phyloP scores from a whole-genome alignment of 305 asterid species.

The Plantago coronopus region DNA sequence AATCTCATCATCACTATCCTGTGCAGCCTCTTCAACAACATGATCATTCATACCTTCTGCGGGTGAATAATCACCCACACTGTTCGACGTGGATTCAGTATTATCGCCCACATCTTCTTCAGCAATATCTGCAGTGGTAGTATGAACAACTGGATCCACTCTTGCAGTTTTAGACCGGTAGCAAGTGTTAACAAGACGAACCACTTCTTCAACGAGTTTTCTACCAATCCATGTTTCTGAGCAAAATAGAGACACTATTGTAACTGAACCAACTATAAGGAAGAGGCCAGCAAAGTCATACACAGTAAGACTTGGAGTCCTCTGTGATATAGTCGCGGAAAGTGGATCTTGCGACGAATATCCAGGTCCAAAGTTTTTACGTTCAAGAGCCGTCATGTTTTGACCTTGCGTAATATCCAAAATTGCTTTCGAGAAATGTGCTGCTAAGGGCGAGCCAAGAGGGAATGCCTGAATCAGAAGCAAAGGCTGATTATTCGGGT shows the following conservation, averaged over 20 bases:
- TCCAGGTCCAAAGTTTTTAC: conserved; percentile 45
- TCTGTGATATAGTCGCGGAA: conserved; percentile 30
- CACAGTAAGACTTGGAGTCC: conserved; percentile 35
- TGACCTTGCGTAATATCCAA: conserved; percentile 42
- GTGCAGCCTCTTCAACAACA: background rate
- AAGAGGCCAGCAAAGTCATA: conserved; percentile 52
- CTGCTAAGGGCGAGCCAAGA: conserved; percentile 27
- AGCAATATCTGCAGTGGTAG: conserved; percentile 5
- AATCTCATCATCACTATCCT: conserved; percentile 7
- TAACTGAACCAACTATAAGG: conserved; percentile 31
- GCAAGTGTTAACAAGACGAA: background rate
- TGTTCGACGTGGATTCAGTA: background rate
- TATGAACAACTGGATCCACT: background rate
- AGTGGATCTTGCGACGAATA: conserved; percentile 44
- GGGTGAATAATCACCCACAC: background rate
- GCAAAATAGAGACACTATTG: conserved; percentile 34
- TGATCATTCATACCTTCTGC: conserved; percentile 4
- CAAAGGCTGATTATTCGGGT: no score
- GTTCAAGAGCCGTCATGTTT: conserved; percentile 32
- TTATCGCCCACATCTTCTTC: background rate
- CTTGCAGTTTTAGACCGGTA: conserved; percentile 2
- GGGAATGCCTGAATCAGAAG: conserved; percentile 50
- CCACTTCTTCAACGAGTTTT: conserved; percentile 4
- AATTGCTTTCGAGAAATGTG: conserved; percentile 51
- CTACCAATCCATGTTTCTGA: conserved; percentile 33